Evolutionary conservation across 2,329 filamentous ascomycete genomes (phyloP), one percentile per base, ranked within the genome.

Genomic region (Fusarium vanettenii): DNA sequence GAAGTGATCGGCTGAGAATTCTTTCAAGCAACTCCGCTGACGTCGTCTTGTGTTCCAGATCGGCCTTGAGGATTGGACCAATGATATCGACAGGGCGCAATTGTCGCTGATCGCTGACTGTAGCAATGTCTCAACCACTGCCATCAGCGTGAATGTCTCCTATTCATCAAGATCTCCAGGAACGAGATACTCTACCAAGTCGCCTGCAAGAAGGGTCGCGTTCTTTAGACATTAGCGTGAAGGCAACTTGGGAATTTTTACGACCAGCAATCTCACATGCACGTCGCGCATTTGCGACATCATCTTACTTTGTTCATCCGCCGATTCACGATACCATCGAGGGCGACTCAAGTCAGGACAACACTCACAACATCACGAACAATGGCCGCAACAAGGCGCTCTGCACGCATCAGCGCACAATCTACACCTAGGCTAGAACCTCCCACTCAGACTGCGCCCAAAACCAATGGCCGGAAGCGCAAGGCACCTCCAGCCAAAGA

Each of bases 391-490:
- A 82, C 81, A 57, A 81, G 84, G 43, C 81, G 83, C 25, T 86
- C 84, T 4, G 82, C 85, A 13, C 85, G 87, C 43, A 81, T 89
- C 29, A 83, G 81, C 70, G 80, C 75, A n/a, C 67, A 67, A 22
- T 10, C 62, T 27, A 61, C 79, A 18, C 43, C 64, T 10, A 70
- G 71, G 39, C 29, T n/a, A 6, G 72, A 77, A 50, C 35, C 72
- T 18, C 65, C 74, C 25, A 66, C 78, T 18, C 75, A 79, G 1
- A 64, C 77, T 27, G 65, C 70, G 10, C 62, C 77, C n/a, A 71
- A 75, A 43, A 68, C 69, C 25, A 76, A 60, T 43, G 71, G 69
- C 39, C 76, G 81, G 35, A 86, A 85, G 76, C 82, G 86, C 74
- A 84, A 84, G 69, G 69, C 78, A 20, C 66, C 71, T 14, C 56